Evolutionary conservation across 306 rosid genomes (phyloP).

Genomic region (Albizia julibrissin): DNA sequence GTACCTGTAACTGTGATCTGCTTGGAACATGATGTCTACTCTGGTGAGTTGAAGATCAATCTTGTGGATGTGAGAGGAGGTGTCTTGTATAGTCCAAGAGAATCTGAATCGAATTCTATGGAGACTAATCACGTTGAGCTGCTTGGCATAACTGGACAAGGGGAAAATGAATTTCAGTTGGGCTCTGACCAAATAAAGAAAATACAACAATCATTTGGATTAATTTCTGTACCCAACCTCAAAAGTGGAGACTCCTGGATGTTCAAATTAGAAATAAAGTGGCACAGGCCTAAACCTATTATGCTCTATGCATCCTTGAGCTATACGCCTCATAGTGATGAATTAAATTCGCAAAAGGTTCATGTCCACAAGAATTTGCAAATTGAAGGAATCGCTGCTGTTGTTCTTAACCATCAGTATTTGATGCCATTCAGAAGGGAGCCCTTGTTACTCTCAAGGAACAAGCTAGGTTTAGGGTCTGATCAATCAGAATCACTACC

Average conservation of each 20-base stretch:
- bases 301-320: constrained; percentile 90
- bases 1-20: constrained; percentile 77
- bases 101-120: constrained; percentile 50
- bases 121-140: constrained; percentile 90
- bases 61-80: constrained; percentile 93
- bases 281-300: constrained; percentile 89
- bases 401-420: constrained; percentile 63
- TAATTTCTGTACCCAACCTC: constrained; percentile 81
- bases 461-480: constrained; percentile 57
- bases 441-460: constrained; percentile 74
- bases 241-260: constrained; percentile 84
- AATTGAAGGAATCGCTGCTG: constrained; percentile 81
- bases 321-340: constrained; percentile 58
- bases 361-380: constrained; percentile 92
- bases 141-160: constrained; percentile 78
- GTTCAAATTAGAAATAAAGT: constrained; percentile 90
- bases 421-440: constrained; percentile 81
- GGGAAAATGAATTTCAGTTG: constrained; percentile 61
- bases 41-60: constrained; percentile 95
- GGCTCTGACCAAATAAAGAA: constrained; percentile 66
- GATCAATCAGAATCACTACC: constrained; percentile 63
- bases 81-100: constrained; percentile 94
- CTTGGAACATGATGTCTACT: constrained; percentile 74
- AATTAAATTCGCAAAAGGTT: constrained; percentile 58
- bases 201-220: constrained; percentile 82